Percentiles rank a stretch among this genome's conserved stretches.
Evolutionary conservation across 1,284 basidiomycete genomes (phyloP).

Genomic region (Pseudozyma thailandica): DNA sequence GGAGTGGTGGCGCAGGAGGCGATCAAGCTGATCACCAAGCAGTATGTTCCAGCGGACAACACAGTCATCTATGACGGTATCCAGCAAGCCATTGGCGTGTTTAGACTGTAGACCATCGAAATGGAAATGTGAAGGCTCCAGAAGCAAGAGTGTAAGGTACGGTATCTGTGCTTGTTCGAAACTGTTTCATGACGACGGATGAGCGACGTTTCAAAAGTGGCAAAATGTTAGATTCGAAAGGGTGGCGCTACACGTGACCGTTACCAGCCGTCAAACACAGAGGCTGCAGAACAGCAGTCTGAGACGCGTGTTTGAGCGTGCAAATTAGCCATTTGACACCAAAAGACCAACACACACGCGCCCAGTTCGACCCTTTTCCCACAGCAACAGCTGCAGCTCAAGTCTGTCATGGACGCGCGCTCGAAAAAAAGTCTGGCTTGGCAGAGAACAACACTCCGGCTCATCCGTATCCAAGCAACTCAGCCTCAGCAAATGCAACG

Average conservation of each 20-base stretch:
- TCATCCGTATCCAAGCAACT: background rate
- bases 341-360: background rate
- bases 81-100: slow-evolving; percentile 69
- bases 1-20: slow-evolving; percentile 95
- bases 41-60: slow-evolving; percentile 91
- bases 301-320: too few relatives aligned
- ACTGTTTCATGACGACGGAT: too few relatives aligned
- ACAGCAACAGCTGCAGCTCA: background rate
- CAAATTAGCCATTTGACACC: too few relatives aligned
- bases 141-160: too few relatives aligned
- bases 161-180: too few relatives aligned
- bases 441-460: slow-evolving; percentile 2
- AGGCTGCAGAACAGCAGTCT: too few relatives aligned
- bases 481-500: background rate
- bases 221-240: too few relatives aligned
- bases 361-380: too few relatives aligned
- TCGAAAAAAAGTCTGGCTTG: background rate
- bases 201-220: too few relatives aligned
- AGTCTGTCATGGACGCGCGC: background rate
- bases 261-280: too few relatives aligned
- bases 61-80: slow-evolving; percentile 88
- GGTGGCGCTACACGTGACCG: too few relatives aligned
- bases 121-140: background rate
- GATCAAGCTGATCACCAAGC: slow-evolving; percentile 96
- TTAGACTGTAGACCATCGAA: slow-evolving; percentile 40